Percentiles rank a stretch among this genome's conserved stretches.
Evolutionary conservation across 257 asterid genomes (phyloP).

Genomic region (Rubia yunnanensis): DNA sequence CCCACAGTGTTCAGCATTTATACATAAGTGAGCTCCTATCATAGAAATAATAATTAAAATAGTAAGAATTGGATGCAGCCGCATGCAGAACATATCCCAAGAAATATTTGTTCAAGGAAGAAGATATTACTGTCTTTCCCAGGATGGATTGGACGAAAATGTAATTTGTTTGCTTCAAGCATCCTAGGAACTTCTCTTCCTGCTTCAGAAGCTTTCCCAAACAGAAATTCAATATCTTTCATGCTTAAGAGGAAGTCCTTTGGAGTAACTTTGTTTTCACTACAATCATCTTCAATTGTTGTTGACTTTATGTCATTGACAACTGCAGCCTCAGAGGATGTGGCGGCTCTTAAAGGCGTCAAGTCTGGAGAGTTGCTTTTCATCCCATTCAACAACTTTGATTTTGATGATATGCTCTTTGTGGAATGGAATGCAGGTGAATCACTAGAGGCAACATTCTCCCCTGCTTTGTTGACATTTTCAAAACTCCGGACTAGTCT

Average conservation of each 20-base stretch:
- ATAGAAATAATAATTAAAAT: not conserved
- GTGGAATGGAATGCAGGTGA: constrained; percentile 19
- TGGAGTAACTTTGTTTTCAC: constrained; percentile 51
- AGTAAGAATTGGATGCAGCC: not conserved
- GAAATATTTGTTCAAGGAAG: constrained; percentile 8
- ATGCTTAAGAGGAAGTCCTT: constrained; percentile 76
- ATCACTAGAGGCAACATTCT: constrained; percentile 24
- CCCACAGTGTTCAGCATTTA: not conserved
- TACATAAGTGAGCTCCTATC: not conserved
- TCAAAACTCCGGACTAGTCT: constrained; percentile 77
- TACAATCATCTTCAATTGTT: constrained; percentile 40
- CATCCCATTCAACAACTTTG: constrained; percentile 40
- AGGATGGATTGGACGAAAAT: constrained; percentile 70
- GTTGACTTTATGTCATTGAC: constrained; percentile 43
- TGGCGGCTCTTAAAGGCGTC: constrained; percentile 51
- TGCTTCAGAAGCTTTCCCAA: constrained; percentile 83
- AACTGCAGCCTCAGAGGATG: constrained; percentile 43
- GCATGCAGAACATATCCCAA: not conserved
- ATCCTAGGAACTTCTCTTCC: constrained; percentile 94
- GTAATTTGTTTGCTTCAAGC: constrained; percentile 96
- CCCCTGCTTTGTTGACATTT: constrained; percentile 50
- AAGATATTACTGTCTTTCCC: constrained; percentile 57
- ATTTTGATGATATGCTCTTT: constrained; percentile 25
- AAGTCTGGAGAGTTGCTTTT: constrained; percentile 53
- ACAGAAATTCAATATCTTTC: constrained; percentile 70